Evolutionary conservation across 192 early-diverging fungal genomes (phyloP).

Genomic region (Podila epigama): DNA sequence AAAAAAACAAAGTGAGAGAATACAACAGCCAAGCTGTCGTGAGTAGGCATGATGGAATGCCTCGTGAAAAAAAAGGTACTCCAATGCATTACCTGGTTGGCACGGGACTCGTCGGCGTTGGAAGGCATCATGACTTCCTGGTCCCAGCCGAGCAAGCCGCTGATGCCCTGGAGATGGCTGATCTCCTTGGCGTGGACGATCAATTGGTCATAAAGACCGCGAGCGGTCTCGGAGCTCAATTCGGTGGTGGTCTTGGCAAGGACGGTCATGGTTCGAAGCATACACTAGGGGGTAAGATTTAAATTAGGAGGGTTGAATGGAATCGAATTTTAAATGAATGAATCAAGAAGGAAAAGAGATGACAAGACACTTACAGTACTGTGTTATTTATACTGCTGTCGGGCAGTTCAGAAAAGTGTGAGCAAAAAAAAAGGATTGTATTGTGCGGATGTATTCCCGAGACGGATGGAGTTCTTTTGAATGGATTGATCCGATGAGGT

Average conservation of each 20-base stretch:
- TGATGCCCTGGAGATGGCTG: constrained; percentile 15
- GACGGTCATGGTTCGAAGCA: constrained; percentile 49
- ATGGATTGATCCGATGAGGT: background rate
- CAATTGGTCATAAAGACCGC: constrained; percentile 41
- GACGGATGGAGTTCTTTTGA: background rate
- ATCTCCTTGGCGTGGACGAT: constrained; percentile 27
- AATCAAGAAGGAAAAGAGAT: background rate
- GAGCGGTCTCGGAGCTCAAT: constrained; percentile 34
- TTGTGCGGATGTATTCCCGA: background rate
- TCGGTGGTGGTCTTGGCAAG: constrained; percentile 39
- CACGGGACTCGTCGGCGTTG: constrained; percentile 30
- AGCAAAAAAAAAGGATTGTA: no score
- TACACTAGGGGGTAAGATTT: constrained; percentile 14
- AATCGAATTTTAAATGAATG: background rate
- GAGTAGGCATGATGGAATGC: no score
- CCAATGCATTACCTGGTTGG: no score
- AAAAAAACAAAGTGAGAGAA: no score
- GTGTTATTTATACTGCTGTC: background rate
- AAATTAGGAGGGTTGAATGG: background rate
- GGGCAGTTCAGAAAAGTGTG: background rate
- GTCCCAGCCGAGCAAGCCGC: constrained; percentile 42
- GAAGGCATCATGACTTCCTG: constrained; percentile 55
- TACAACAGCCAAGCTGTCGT: no score
- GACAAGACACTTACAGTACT: background rate
- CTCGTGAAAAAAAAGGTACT: no score